Evolutionary conservation across 2,329 filamentous ascomycete genomes (phyloP).

Genomic region (Hymenoscyphus repandus): DNA sequence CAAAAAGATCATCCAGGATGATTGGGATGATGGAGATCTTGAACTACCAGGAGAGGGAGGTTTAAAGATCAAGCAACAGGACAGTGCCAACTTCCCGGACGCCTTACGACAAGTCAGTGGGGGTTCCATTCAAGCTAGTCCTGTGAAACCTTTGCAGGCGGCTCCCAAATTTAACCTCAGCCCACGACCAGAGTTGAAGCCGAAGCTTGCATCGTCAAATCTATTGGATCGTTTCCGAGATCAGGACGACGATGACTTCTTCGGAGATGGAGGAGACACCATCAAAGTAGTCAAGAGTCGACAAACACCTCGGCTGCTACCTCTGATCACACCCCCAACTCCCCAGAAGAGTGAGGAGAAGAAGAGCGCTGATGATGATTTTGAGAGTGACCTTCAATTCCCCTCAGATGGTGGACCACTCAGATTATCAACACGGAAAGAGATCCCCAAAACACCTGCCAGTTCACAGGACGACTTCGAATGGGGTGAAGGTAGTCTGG

Average conservation of each 20-base stretch:
- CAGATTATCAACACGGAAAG: slow-evolving; percentile 53
- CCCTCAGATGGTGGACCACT: slow-evolving; percentile 59
- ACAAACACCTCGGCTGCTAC: slow-evolving; percentile 44
- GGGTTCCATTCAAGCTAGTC: slow-evolving; percentile 48
- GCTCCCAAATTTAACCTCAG: slow-evolving; percentile 28
- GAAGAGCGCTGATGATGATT: slow-evolving; percentile 52
- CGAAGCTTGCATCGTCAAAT: slow-evolving; percentile 32
- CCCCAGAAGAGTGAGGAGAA: slow-evolving; percentile 37
- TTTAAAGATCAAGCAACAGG: slow-evolving; percentile 60
- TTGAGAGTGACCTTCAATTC: slow-evolving; percentile 68
- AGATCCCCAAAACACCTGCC: slow-evolving; percentile 59
- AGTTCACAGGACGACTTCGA: slow-evolving; percentile 70
- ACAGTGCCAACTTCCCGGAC: slow-evolving; percentile 60
- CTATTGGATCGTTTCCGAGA: slow-evolving; percentile 63
- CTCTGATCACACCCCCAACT: slow-evolving; percentile 52
- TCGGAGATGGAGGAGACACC: slow-evolving; percentile 58
- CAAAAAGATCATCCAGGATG: slow-evolving; percentile 70
- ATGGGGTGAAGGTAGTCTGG: slow-evolving; percentile 89
- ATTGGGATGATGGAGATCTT: slow-evolving; percentile 74
- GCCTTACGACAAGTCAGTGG: slow-evolving; percentile 56
- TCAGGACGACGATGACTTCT: slow-evolving; percentile 56
- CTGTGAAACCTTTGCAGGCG: slow-evolving; percentile 39
- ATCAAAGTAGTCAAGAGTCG: slow-evolving; percentile 63
- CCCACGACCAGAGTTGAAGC: slow-evolving; percentile 20
- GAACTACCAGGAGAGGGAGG: slow-evolving; percentile 58